Evolutionary conservation across 2,329 filamentous ascomycete species (phyloP).

Genomic region (Zelopaecilomyces penicillatus): DNA sequence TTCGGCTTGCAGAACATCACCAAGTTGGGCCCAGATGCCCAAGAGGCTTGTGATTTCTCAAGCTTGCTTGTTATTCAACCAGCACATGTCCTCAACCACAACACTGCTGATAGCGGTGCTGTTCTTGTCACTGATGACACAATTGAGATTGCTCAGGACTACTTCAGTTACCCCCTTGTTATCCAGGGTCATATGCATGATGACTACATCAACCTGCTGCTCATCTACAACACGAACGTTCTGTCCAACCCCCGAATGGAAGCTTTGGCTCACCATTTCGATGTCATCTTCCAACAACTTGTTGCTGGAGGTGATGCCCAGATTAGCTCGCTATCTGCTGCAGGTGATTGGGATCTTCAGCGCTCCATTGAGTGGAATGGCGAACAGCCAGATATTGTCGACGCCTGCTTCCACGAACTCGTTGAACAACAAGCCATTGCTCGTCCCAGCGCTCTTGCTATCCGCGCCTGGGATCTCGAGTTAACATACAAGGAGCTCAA

Average conservation of each 20-base stretch:
- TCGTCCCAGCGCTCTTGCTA: neutral
- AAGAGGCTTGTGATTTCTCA: neutral
- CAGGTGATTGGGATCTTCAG: neutral
- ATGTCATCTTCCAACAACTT: neutral
- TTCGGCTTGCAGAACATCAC: conserved; percentile 21
- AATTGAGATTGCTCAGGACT: neutral
- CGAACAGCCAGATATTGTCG: neutral
- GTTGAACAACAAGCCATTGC: neutral
- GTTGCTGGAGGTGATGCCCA: neutral
- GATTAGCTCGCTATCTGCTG: neutral
- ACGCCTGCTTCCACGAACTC: neutral
- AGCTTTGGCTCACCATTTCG: neutral
- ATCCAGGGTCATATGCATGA: neutral
- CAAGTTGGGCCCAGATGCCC: conserved; percentile 4
- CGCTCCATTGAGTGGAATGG: neutral
- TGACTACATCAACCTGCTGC: neutral
- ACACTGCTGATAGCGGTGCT: neutral
- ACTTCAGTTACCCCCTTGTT: neutral
- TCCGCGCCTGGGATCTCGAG: neutral
- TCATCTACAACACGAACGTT: neutral
- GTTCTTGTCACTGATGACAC: neutral
- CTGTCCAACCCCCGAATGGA: neutral
- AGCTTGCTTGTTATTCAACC: conserved; percentile 5
- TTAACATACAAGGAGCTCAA: neutral
- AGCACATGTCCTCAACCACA: neutral